Evolutionary conservation across 2,329 filamentous ascomycete genomes (phyloP), one percentile per base, ranked within the genome.

Genomic region (Colletotrichum incanum): DNA sequence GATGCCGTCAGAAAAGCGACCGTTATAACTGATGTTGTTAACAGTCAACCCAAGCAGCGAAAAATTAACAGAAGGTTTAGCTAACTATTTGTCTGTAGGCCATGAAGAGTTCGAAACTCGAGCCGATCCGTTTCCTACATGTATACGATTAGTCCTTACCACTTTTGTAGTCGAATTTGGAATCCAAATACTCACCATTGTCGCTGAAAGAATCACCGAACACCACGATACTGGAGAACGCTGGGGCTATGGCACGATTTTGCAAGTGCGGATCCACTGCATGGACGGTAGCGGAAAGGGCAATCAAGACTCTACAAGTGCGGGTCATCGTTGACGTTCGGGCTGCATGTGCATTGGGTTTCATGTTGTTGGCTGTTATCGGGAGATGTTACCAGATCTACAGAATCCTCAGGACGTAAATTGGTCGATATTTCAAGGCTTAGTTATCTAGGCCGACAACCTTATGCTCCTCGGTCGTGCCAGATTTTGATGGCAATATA

Each of bases 131-230:
- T 70, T 70, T 2, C 70, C 70, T 72, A 7, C 2, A 3, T 37
- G 20, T 2, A 14, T 16, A 37, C 11, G 16, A 31, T 71, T 14
- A 54, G n/a, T 18, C 1, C 49, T 23, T 2, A 8, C 20, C 9
- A n/a, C 7, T 12, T 26, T 26, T 9, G 7, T 3, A 2, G 3
- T 9, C 11, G 9, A 52, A 18, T 16, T 9, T 12, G 14, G 49
- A 34, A 3, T 9, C 3, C 11, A 7, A 18, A 6, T 23, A 14
- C 65, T 20, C 23, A 70, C 70, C 70, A 28, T 72, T 70, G 26
- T 72, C 70, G 34, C 59, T 72, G 5, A 72, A 55, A 3, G 70
- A 70, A 28, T 72, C 70, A 12, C 70, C 70, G 14, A 72, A 72
- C 18, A 70, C 65, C 5, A 72, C 54, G 23, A 72, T 59, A 39